Evolutionary conservation across 805 yeast genomes (phyloP).

Genomic region (Pichia rugopelliculosa): DNA sequence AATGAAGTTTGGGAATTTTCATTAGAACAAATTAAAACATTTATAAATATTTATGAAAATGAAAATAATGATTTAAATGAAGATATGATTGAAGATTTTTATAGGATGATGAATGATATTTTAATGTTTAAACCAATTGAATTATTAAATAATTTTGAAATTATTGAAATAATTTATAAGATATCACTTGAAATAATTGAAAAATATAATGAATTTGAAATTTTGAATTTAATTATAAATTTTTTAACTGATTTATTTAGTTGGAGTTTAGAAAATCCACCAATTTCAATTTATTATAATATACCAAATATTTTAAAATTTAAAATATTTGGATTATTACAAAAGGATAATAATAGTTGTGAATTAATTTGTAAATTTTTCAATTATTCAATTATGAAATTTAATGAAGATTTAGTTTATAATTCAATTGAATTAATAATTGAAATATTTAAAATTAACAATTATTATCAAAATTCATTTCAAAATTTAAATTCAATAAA

Average conservation of each 20-base stretch:
- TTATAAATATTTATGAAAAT: slow-evolving; percentile 34
- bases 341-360: slow-evolving; percentile 48
- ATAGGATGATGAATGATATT: slow-evolving; percentile 70
- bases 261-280: slow-evolving; percentile 80
- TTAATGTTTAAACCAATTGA: slow-evolving; percentile 65
- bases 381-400: slow-evolving; percentile 61
- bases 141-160: slow-evolving; percentile 38
- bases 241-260: slow-evolving; percentile 73
- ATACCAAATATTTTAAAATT: slow-evolving; percentile 45
- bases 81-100: slow-evolving; percentile 81
- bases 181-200: slow-evolving; percentile 48
- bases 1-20: slow-evolving; percentile 61
- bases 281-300: slow-evolving; percentile 59
- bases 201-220: slow-evolving; percentile 58
- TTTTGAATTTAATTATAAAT: slow-evolving; percentile 62
- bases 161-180: slow-evolving; percentile 47
- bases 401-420: slow-evolving; percentile 59
- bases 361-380: slow-evolving; percentile 49
- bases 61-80: slow-evolving; percentile 24
- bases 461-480: slow-evolving; percentile 38
- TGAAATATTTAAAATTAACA: slow-evolving; percentile 48
- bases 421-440: slow-evolving; percentile 73
- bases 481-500: slow-evolving; percentile 52
- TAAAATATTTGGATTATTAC: slow-evolving; percentile 31
- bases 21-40: slow-evolving; percentile 52